phyloP scores from a whole-genome alignment of 441 rosid species.

The Mallotus japonicus region DNA sequence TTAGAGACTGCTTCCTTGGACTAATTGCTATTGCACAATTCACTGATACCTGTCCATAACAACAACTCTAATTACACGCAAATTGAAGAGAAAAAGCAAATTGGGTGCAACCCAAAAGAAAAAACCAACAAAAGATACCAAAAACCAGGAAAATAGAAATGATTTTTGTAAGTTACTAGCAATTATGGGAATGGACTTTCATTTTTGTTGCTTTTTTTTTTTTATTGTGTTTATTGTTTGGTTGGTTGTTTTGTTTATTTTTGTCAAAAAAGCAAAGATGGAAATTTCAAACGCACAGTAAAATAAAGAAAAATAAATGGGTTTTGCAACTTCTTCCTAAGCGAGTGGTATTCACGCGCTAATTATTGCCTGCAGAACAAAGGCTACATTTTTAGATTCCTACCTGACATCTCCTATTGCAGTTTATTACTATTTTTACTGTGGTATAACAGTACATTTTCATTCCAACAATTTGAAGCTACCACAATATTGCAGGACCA shows the following conservation, averaged over 20 bases:
- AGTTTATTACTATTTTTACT: background rate
- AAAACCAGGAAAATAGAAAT: background rate
- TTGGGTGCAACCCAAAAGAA: background rate
- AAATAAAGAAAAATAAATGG: background rate
- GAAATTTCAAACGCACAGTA: background rate
- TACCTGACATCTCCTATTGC: background rate
- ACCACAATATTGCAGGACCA: too few species aligned
- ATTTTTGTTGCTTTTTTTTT: too few species aligned
- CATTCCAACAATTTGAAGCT: too few species aligned
- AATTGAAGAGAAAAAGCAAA: background rate
- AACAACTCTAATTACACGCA: background rate
- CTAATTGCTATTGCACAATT: constrained; percentile 87
- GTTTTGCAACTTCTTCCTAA: background rate
- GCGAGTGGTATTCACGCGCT: background rate
- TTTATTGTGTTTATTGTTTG: background rate
- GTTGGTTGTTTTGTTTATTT: background rate
- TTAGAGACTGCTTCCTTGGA: constrained; percentile 85
- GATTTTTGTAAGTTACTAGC: background rate
- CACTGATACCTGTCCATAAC: constrained; percentile 70
- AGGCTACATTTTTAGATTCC: too few species aligned
- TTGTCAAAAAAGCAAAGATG: constrained; percentile 6
- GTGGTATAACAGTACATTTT: too few species aligned
- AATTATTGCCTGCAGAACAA: background rate
- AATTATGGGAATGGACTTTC: background rate
- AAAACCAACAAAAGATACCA: background rate